These are phyloP conservation scores for Alnus glutinosa DNA, from an alignment of 306 rosid species.

Conservation along the genomic window DNA sequence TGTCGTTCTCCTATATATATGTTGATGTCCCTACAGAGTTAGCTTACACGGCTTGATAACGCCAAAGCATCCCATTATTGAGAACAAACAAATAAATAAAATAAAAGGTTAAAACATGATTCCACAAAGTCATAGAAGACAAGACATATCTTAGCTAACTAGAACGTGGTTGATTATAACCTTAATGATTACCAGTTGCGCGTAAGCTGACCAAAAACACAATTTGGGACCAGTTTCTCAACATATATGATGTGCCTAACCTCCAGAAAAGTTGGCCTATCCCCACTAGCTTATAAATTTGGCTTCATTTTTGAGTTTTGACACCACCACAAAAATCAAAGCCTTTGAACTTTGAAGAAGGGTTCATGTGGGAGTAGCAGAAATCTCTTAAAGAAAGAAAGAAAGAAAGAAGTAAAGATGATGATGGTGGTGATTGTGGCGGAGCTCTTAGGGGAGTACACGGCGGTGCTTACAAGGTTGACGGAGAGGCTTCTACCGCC, in stretches of 20 bases:
- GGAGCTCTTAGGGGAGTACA: slow-evolving; percentile 56
- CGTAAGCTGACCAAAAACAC: slow-evolving; percentile 7
- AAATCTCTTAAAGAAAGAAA: neutral
- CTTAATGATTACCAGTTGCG: slow-evolving; percentile 28
- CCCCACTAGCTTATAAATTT: slow-evolving; percentile 22
- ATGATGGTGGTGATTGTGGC: slow-evolving; percentile 56
- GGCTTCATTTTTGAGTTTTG: slow-evolving; percentile 15
- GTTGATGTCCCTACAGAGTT: neutral
- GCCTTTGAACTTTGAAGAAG: neutral
- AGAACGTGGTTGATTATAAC: neutral
- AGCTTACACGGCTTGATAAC: slow-evolving; percentile 24
- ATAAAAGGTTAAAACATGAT: slow-evolving; percentile 17
- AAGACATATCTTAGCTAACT: neutral
- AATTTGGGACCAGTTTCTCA: neutral
- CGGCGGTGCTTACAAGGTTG: slow-evolving; percentile 39
- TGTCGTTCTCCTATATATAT: slow-evolving; percentile 15
- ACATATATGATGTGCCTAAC: slow-evolving; percentile 10
- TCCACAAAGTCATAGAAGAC: slow-evolving; percentile 15
- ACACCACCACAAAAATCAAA: neutral
- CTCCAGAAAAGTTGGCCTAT: neutral
- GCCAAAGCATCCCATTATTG: slow-evolving; percentile 32
- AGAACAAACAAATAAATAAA: slow-evolving; percentile 16
- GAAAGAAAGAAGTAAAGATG: slow-evolving; percentile 36
- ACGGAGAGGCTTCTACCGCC: slow-evolving; percentile 39
- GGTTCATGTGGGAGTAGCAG: no score